Base-by-base conservation (phyloP, 345 rosid genomes). In the Syzygium jambos region DNA sequence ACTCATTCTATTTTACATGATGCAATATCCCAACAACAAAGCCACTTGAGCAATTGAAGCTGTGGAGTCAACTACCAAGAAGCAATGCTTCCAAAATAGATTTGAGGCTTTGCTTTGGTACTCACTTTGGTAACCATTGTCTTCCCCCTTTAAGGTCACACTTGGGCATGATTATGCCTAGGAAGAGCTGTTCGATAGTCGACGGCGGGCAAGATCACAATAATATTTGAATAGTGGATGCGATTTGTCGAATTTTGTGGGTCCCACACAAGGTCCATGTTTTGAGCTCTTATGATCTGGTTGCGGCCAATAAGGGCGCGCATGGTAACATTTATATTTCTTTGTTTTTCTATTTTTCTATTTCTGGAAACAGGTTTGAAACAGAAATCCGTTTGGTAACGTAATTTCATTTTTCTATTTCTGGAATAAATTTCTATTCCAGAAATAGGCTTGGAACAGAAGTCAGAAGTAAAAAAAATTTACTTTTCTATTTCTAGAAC, bases 231-330 rank as follows among this genome's bases (percentile, higher is more conserved):
- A 68, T 0, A 2, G 13, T 3, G 3, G 2, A 1, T 5, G 25
- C 9, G 6, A 68, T 68, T 6, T 6, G 21, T 68, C 6, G 6
- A 30, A 34, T 68, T 68, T 4, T 17, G 23, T 30, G 78, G 23
- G 3, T 68, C 41, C 23, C 78, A 34, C 46, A 4, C 1, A 5
- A 68, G 46, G 13, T 19, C 22, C 22, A 65, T 30, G n/a, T n/a
- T n/a, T 16, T 7, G 78, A 4, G 1, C 1, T 3, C 16, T 34
- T 34, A 9, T 17, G 6, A 30, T 30, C 7, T 1, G 0, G 10
- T 0, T 5, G 78, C 23, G 0, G 38, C 11, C 23, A 4, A 30
- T 8, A 68, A 30, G 38, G 38, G 38, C 3, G 38, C n/a, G n/a
- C n/a, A n/a, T n/a, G n/a, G n/a, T n/a, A n/a, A n/a, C n/a, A n/a